phyloP scores from a whole-genome alignment of 352 stramenopile genomes.

The Aphanomyces stellatus region DNA sequence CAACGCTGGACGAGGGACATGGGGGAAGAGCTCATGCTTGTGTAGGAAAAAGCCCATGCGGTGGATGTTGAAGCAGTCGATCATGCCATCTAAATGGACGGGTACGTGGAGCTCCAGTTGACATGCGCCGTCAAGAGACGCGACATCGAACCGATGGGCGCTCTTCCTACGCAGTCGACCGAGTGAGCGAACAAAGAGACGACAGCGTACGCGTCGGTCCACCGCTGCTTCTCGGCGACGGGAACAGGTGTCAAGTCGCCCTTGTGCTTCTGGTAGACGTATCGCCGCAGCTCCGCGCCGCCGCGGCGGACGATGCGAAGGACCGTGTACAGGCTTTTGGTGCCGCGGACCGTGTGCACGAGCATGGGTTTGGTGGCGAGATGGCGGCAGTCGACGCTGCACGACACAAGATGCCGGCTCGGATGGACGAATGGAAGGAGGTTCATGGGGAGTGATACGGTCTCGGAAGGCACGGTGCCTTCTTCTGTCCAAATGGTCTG shows the following conservation, averaged over 20 bases:
- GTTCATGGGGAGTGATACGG: background rate
- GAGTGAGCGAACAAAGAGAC: no score
- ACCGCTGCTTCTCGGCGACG: conserved; percentile 1
- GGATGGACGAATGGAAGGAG: background rate
- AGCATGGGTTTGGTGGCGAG: background rate
- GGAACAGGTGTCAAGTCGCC: background rate
- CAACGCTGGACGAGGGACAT: background rate
- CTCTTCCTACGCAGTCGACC: background rate
- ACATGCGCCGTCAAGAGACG: background rate
- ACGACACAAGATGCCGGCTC: background rate
- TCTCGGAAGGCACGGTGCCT: background rate
- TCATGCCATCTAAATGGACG: conserved; percentile 4
- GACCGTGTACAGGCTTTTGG: background rate
- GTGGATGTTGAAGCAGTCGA: conserved; percentile 17
- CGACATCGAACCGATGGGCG: background rate
- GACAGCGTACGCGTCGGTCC: background rate
- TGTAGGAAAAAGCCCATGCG: background rate
- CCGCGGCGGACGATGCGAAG: background rate
- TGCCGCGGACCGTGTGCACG: background rate
- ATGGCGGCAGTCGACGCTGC: background rate
- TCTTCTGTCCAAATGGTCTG: conserved; percentile 9
- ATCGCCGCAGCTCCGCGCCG: background rate
- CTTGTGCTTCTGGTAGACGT: conserved; percentile 3
- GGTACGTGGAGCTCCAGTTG: conserved; percentile 14
- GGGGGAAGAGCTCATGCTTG: conserved; percentile 15